Conservation (phyloP, 2,329 filamentous ascomycete genomes). For the Penicillium sp. region DNA sequence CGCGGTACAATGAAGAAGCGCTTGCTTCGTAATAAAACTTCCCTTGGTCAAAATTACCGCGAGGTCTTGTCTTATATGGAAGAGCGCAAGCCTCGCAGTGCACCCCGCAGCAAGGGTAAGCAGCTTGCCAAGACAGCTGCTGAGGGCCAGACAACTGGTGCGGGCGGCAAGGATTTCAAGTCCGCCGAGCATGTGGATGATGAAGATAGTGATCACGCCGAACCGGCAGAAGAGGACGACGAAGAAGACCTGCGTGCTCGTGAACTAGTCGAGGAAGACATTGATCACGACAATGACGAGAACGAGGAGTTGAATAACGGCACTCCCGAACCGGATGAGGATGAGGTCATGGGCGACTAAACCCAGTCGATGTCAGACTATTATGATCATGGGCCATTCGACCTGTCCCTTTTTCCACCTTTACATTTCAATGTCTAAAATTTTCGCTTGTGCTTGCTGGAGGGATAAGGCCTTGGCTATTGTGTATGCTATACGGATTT, state of each 20-base stretch:
- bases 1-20: constrained; percentile 68
- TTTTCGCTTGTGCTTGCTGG: constrained; percentile 1
- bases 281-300: constrained; percentile 34
- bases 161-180: constrained; percentile 28
- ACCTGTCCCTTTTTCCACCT: constrained; percentile 9
- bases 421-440: constrained; percentile 16
- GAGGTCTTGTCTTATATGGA: constrained; percentile 82
- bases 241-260: constrained; percentile 41
- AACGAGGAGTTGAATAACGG: constrained; percentile 27
- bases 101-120: constrained; percentile 37
- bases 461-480: neutral
- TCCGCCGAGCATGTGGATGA: constrained; percentile 47
- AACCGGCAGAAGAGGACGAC: constrained; percentile 41
- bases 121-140: constrained; percentile 21
- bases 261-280: constrained; percentile 41
- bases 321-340: constrained; percentile 36
- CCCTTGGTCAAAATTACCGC: constrained; percentile 80
- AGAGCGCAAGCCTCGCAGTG: constrained; percentile 53
- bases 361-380: neutral
- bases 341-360: constrained; percentile 48
- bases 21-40: constrained; percentile 75
- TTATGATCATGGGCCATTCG: constrained; percentile 21
- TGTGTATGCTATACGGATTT: constrained; percentile 6
- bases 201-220: constrained; percentile 35
- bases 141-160: constrained; percentile 14